Evolutionary conservation across 169 alveolate species (phyloP).

Genomic region (Pseudocohnilembus persalinus): DNA sequence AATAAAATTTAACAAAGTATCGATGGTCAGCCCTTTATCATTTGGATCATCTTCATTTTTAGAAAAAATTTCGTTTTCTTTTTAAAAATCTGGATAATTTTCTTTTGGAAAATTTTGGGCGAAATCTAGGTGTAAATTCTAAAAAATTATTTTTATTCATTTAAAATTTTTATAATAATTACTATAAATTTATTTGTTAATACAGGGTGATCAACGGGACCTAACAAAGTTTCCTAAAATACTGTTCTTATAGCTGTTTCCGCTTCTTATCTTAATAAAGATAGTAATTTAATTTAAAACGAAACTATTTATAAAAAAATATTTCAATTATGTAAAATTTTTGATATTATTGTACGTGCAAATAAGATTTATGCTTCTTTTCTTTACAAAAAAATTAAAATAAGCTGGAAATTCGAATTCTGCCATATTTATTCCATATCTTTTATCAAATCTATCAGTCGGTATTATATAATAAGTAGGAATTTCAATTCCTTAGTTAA

Average conservation of each 20-base stretch:
- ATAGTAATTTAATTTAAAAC: too few species aligned
- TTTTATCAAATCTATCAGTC: slow-evolving; percentile 36
- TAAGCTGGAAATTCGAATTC: slow-evolving; percentile 51
- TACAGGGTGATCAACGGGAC: slow-evolving; percentile 34
- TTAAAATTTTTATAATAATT: too few species aligned
- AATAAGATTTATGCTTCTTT: slow-evolving; percentile 18
- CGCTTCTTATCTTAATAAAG: slow-evolving; percentile 9
- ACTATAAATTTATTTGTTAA: too few species aligned
- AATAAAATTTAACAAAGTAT: slow-evolving; percentile 31
- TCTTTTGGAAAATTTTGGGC: slow-evolving; percentile 28
- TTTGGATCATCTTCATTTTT: neutral
- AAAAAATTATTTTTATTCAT: too few species aligned
- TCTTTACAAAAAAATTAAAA: slow-evolving; percentile 41
- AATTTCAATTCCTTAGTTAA: slow-evolving; percentile 34
- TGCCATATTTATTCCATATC: slow-evolving; percentile 32
- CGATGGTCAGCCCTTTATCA: slow-evolving; percentile 36
- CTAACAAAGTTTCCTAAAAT: slow-evolving; percentile 43
- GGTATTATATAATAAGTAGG: slow-evolving; percentile 37
- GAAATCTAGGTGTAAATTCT: slow-evolving; percentile 29
- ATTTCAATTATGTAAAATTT: too few species aligned
- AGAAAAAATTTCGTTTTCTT: slow-evolving; percentile 37
- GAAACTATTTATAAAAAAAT: too few species aligned
- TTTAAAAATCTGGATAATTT: slow-evolving; percentile 38
- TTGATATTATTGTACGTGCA: neutral
- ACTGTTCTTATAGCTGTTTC: slow-evolving; percentile 41